Evolutionary conservation across 1,139 yeast species (phyloP), one percentile per base, ranked within the genome.

Genomic region (Candida glucosophila): DNA sequence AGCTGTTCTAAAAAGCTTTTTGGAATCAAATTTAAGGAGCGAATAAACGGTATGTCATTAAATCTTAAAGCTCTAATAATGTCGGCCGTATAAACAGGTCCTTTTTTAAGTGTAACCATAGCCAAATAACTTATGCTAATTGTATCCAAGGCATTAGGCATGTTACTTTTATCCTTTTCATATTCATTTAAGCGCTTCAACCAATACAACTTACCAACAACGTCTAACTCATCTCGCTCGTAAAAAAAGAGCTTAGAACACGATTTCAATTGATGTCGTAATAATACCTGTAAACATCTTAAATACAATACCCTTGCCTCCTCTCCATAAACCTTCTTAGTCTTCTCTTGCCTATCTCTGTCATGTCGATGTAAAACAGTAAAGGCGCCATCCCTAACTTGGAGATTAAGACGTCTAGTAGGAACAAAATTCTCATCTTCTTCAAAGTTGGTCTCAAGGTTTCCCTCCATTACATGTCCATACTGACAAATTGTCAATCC

Each of bases 381-480:
- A 27, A 40, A 41, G 14, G 44, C 50, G 9, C 47, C 37, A 13
- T 44, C 48, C 22, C 38, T 35, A 11, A 45, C 35, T 15, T 39
- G 37, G 17, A 68, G 52, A 28, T 72, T 74, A 26, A 79, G 44
- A 33, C 81, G 56, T 42, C 73, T 60, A n/a, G 57, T 52, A 3
- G 56, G 54, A 2, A 62, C 62, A 23, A 46, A 48, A 10, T 51
- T 48, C 25, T 63, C 73, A 29, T 75, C 83, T 19, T 74, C 85
- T 22, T 81, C 95, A 41, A 80, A 88, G 36, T 79, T 78, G 39
- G 73, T 64, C 47, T 85, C 94, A 18, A 81, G 51, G 35, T 77
- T 81, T 22, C 90, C 88, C 36, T 79, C 90, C 51, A 73, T 71
- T 12, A 86, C 85, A 54, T 90, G 98, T 2, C 97, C 96, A 44